phyloP scores from a whole-genome alignment of 768 basidiomycete genomes.

The Dacryopinax primogenitus region DNA sequence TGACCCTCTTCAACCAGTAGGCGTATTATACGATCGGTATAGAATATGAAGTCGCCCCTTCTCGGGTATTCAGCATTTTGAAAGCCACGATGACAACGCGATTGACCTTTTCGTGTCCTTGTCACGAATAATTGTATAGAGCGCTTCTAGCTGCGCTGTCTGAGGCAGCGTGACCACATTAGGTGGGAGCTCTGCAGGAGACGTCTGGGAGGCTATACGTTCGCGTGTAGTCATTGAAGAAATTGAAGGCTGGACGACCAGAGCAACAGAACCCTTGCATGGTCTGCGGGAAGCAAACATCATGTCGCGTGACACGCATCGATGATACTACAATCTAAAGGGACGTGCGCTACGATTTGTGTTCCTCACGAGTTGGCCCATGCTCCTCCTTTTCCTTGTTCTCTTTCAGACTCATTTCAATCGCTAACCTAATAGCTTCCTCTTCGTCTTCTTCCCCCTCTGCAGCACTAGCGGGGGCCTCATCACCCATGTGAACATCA shows the following conservation, averaged over 20 bases:
- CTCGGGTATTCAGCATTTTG: not conserved
- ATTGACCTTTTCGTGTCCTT: conserved; percentile 57
- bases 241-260: no score
- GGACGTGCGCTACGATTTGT: no score
- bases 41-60: conserved; percentile 88
- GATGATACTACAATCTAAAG: no score
- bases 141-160: conserved; percentile 85
- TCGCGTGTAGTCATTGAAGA: no score
- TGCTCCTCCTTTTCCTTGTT: conserved; percentile 37
- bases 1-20: conserved; percentile 37
- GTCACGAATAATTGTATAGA: conserved; percentile 90
- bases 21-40: conserved; percentile 79
- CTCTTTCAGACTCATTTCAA: conserved; percentile 82
- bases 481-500: conserved; percentile 36
- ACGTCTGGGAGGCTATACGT: conserved; percentile 27
- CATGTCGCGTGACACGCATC: no score
- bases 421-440: conserved; percentile 79
- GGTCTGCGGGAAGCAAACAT: no score
- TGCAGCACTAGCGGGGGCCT: conserved; percentile 30
- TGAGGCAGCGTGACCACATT: conserved; percentile 83
- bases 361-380: no score
- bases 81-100: not conserved
- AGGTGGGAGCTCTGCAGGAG: conserved; percentile 41
- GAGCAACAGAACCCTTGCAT: no score
- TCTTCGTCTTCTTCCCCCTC: conserved; percentile 43